These are phyloP conservation scores for Suhomyces taliae DNA, from an alignment of 1,139 yeast species.

Conservation along the genomic window DNA sequence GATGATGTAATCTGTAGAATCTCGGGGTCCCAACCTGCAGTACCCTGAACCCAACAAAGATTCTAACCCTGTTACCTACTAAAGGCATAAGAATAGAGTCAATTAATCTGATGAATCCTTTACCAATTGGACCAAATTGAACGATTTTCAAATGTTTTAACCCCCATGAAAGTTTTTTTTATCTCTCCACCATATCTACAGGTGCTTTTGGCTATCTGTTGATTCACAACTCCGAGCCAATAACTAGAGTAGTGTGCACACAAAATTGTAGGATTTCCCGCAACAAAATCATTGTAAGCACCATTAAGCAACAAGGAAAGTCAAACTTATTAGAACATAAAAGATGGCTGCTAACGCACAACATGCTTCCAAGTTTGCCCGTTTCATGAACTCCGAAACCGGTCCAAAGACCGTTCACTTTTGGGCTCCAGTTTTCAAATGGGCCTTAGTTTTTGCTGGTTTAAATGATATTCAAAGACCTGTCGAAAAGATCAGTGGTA, in stretches of 20 bases:
- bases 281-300: background rate
- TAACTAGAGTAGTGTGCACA: constrained; percentile 3
- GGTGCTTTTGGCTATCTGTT: background rate
- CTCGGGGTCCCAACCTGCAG: too few relatives aligned
- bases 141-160: too few relatives aligned
- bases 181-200: background rate
- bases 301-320: background rate
- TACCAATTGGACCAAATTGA: too few relatives aligned
- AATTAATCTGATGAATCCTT: too few relatives aligned
- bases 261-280: constrained; percentile 1
- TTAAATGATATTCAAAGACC: constrained; percentile 84
- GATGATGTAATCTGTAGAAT: too few relatives aligned
- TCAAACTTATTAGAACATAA: background rate
- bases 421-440: constrained; percentile 74
- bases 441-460: constrained; percentile 93
- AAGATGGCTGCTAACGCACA: constrained; percentile 46
- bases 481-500: constrained; percentile 85
- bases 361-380: constrained; percentile 60
- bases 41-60: too few relatives aligned
- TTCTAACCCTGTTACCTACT: too few relatives aligned
- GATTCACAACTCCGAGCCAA: background rate
- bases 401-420: constrained; percentile 96
- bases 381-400: constrained; percentile 80
- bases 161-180: too few relatives aligned
- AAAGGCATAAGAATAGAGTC: too few relatives aligned